Conservation (phyloP, 306 rosid genomes). For the Bauhinia variegata region DNA sequence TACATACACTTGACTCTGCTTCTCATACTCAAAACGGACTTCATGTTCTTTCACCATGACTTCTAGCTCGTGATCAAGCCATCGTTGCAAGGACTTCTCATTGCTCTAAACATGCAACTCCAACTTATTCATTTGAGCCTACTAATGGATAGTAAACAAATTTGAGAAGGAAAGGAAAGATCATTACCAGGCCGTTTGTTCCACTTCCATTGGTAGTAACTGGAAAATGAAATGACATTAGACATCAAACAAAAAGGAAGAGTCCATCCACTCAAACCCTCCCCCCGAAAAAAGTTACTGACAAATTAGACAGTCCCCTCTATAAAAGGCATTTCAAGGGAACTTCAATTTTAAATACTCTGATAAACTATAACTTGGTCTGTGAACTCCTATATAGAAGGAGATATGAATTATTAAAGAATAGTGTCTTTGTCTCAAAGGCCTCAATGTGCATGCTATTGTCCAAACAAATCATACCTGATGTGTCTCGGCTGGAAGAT, state of each 20-base stretch:
- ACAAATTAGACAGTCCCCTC: slow-evolving; percentile 19
- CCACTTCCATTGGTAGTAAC: slow-evolving; percentile 76
- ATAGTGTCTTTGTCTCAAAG: slow-evolving; percentile 22
- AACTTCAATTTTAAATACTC: too few relatives aligned
- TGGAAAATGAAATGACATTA: slow-evolving; percentile 54
- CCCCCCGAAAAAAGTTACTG: slow-evolving; percentile 33
- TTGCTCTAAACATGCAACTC: slow-evolving; percentile 63
- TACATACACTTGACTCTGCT: slow-evolving; percentile 98
- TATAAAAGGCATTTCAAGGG: slow-evolving; percentile 29
- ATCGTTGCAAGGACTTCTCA: slow-evolving; percentile 90
- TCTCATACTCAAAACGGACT: slow-evolving; percentile 98
- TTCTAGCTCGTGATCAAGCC: slow-evolving; percentile 99
- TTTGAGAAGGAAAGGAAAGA: slow-evolving; percentile 37
- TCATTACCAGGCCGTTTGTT: slow-evolving; percentile 80
- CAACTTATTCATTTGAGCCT: slow-evolving; percentile 38
- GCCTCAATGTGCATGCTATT: slow-evolving; percentile 20
- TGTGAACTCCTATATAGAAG: too few relatives aligned
- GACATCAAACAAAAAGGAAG: slow-evolving; percentile 29
- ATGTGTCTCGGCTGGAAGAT: slow-evolving; percentile 82
- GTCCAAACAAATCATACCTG: slow-evolving; percentile 52
- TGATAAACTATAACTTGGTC: too few relatives aligned
- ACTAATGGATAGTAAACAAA: slow-evolving; percentile 24
- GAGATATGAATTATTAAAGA: too few relatives aligned
- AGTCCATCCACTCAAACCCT: slow-evolving; percentile 19
- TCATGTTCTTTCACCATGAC: slow-evolving; percentile 98